Base-by-base conservation (phyloP, 2,329 filamentous ascomycete genomes). In the Exophiala aquamarina region DNA sequence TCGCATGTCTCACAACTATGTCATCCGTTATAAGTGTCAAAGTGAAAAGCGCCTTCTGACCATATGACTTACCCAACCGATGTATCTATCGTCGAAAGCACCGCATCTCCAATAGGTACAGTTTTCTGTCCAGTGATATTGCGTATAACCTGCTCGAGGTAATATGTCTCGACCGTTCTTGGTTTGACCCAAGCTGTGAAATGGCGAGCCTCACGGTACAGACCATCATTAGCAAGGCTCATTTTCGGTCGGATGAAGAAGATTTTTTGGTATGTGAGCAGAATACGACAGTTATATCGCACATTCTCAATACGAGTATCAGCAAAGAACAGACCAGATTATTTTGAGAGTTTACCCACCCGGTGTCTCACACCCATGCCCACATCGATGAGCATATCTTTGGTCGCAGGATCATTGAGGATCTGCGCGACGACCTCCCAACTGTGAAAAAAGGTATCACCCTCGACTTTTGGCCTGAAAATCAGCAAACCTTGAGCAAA, bases 221-320 rank as follows among this genome's bases (percentile, higher is more conserved):
- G 86, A 2, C 85, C 86, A 63, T 88, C 83, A 50, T 86, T 84
- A 38, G 84, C 84, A 4, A 90, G 75, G 59, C 74, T 83, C 54
- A 87, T 73, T 66, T 89, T 90, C 0, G 86, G 86, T 23, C 86
- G 74, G 47, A 93, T 84, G 49, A 85, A 72, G 14, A 90, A 67
- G 15, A 91, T 83, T 66, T 83, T 81, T 41, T 80, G 77, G 56
- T 90, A 78, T 41, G 82, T 73, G 50, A 73, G 72, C 52, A 87
- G 76, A n/a, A 85, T 72, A 18, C 86, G 73, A 56, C 79, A 81
- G 63, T 87, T 88, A 68, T 82, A 87, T 44, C 77, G 72, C 42
- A 78, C 71, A 58, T 82, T 81, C 33, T 78, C 68, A 62, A 87
- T 83, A 35, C 74, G 15, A 14, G 26, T 23, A 19, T 39, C 8